Evolutionary conservation across 2,329 filamentous ascomycete species (phyloP).

Genomic region (Aspergillus texensis): DNA sequence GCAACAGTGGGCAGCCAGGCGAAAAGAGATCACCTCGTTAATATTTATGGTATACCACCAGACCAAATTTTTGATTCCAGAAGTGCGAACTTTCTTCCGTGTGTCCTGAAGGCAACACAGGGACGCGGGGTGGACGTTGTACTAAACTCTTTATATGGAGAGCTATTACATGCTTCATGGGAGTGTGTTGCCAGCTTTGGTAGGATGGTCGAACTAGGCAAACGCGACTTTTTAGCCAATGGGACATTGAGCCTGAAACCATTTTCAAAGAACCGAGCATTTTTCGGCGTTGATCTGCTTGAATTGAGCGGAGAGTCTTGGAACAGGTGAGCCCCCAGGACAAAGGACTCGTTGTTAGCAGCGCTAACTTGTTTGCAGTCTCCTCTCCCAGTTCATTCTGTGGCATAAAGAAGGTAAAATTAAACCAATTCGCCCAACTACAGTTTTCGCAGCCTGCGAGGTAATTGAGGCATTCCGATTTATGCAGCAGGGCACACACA

Average conservation of each 20-base stretch:
- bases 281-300: background rate
- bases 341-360: background rate
- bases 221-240: conserved; percentile 17
- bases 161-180: conserved; percentile 29
- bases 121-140: conserved; percentile 27
- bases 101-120: conserved; percentile 9
- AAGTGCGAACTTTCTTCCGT: background rate
- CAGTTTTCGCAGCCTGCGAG: conserved; percentile 6
- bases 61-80: conserved; percentile 24
- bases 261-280: background rate
- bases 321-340: background rate
- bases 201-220: conserved; percentile 27
- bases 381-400: background rate
- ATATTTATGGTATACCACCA: conserved; percentile 17
- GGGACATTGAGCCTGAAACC: background rate
- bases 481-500: conserved; percentile 21
- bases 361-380: background rate
- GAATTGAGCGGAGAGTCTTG: background rate
- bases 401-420: conserved; percentile 9
- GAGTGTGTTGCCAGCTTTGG: conserved; percentile 30
- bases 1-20: conserved; percentile 21
- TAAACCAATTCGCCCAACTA: conserved; percentile 10
- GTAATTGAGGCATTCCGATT: conserved; percentile 17
- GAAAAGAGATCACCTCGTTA: conserved; percentile 22
- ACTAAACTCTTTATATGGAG: conserved; percentile 27